A percentile compares a stretch with the other conserved stretches of the same genome.
Evolutionary conservation across 176 grass and related monocot genomes (phyloP).

Genomic region (Oryza officinalis): DNA sequence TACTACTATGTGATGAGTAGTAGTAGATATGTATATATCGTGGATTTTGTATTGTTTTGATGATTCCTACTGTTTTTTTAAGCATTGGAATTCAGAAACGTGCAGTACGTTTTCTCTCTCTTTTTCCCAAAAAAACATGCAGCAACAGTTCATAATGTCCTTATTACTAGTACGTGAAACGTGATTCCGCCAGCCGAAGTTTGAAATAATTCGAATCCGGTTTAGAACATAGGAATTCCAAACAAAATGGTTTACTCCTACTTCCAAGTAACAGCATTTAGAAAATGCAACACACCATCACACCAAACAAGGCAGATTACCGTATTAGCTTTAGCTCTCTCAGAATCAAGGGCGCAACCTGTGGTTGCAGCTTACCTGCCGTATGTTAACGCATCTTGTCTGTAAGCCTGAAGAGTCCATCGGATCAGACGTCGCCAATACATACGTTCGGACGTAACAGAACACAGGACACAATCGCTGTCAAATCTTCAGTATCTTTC

Average conservation of each 20-base stretch:
- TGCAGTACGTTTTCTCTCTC: background rate
- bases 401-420: background rate
- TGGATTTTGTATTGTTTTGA: too few relatives aligned
- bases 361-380: too few relatives aligned
- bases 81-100: background rate
- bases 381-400: background rate
- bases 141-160: too few relatives aligned
- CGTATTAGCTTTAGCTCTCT: too few relatives aligned
- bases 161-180: background rate
- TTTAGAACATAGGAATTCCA: background rate
- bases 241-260: background rate
- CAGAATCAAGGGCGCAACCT: background rate
- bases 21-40: background rate
- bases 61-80: background rate
- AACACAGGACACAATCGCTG: too few relatives aligned
- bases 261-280: too few relatives aligned
- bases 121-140: too few relatives aligned
- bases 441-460: background rate
- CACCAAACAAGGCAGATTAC: background rate
- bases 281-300: background rate
- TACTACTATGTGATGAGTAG: too few relatives aligned
- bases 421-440: background rate
- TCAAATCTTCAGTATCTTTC: background rate
- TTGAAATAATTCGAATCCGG: background rate
- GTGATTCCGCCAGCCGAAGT: background rate